Percentiles rank a stretch among this genome's conserved stretches.
Conservation (phyloP, 2,329 filamentous ascomycete species). For the Aschersonia sp. region DNA sequence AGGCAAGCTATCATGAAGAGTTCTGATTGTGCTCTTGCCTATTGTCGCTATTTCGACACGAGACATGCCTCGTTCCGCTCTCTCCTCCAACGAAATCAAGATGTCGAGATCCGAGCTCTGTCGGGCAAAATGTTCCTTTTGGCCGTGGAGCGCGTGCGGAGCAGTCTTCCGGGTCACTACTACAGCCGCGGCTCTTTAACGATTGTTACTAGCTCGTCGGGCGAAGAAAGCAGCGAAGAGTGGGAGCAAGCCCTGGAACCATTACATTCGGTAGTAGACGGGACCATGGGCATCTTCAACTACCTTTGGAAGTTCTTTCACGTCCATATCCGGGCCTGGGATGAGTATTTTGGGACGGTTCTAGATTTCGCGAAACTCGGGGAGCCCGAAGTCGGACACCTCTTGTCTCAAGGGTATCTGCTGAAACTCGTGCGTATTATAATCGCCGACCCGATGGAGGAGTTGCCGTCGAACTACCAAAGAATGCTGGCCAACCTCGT, state of each 20-base stretch:
- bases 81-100: conserved; percentile 47
- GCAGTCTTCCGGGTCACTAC: conserved; percentile 31
- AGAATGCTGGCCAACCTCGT: conserved; percentile 37
- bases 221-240: conserved; percentile 16
- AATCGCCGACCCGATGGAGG: conserved; percentile 38
- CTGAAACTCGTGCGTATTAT: conserved; percentile 43
- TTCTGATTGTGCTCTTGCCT: conserved; percentile 38
- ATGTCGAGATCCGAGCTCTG: conserved; percentile 37
- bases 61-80: conserved; percentile 45
- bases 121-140: conserved; percentile 34
- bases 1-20: conserved; percentile 32
- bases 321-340: conserved; percentile 50
- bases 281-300: conserved; percentile 32
- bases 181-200: conserved; percentile 9
- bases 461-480: conserved; percentile 38
- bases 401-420: conserved; percentile 49
- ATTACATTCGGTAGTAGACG: conserved; percentile 12
- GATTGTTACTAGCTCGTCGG: conserved; percentile 2
- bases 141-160: conserved; percentile 38
- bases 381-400: conserved; percentile 35
- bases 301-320: conserved; percentile 50
- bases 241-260: conserved; percentile 3
- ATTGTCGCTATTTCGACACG: conserved; percentile 45
- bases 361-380: conserved; percentile 51
- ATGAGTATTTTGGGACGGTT: conserved; percentile 61